phyloP scores from a whole-genome alignment of 257 asterid genomes.

The Thymus mandschuricus region DNA sequence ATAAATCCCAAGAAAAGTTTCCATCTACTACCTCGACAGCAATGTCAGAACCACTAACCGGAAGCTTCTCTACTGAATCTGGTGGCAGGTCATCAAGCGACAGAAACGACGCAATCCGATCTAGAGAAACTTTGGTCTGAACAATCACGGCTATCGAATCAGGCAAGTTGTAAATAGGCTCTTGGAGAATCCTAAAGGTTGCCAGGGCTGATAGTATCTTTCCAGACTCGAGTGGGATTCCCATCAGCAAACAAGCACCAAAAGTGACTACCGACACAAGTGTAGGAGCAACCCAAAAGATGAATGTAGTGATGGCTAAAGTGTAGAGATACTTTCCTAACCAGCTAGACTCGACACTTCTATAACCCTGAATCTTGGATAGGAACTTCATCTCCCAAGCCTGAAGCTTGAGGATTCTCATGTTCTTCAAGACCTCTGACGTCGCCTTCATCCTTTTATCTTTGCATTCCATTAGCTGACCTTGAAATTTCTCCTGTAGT shows the following conservation, averaged over 20 bases:
- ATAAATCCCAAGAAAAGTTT: constrained; percentile 42
- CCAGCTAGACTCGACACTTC: constrained; percentile 74
- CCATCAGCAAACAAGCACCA: constrained; percentile 74
- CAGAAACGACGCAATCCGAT: constrained; percentile 79
- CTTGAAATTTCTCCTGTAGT: constrained; percentile 72
- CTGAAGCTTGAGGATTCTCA: constrained; percentile 93
- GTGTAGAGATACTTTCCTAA: constrained; percentile 64
- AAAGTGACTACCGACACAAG: constrained; percentile 74
- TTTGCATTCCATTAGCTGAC: constrained; percentile 70
- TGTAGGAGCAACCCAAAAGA: constrained; percentile 84
- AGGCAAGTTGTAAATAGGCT: constrained; percentile 78
- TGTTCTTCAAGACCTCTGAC: constrained; percentile 87
- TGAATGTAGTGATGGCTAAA: constrained; percentile 51
- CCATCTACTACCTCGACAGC: constrained; percentile 74
- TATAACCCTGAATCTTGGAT: constrained; percentile 56
- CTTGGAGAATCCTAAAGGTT: constrained; percentile 88
- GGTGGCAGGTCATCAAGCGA: constrained; percentile 74
- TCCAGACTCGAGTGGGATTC: constrained; percentile 85
- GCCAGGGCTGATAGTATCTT: constrained; percentile 89
- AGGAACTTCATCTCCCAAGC: constrained; percentile 93
- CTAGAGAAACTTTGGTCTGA: constrained; percentile 95
- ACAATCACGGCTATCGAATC: constrained; percentile 79
- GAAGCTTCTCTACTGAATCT: constrained; percentile 64
- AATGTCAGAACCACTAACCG: constrained; percentile 44
- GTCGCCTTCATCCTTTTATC: constrained; percentile 90